phyloP scores from a whole-genome alignment of 805 yeast species.

The Wickerhamiella vanderwaltii region DNA sequence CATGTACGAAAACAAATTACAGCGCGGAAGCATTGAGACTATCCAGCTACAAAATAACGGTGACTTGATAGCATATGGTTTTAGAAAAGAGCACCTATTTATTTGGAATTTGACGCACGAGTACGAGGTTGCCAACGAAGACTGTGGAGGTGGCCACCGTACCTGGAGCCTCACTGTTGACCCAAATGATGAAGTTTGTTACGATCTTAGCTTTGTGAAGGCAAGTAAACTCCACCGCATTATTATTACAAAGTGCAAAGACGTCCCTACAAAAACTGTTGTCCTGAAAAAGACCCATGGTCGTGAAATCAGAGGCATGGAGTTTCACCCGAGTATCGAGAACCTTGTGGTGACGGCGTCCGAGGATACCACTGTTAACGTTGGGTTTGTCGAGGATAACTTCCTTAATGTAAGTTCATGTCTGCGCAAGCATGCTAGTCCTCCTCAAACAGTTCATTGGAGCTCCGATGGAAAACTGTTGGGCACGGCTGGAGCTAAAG shows the following conservation, averaged over 20 bases:
- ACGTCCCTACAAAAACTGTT: constrained; percentile 17
- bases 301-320: constrained; percentile 70
- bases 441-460: constrained; percentile 64
- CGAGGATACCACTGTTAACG: constrained; percentile 70
- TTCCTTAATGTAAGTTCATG: constrained; percentile 32
- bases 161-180: constrained; percentile 40
- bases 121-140: constrained; percentile 51
- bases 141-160: constrained; percentile 89
- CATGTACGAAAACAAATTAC: constrained; percentile 41
- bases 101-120: constrained; percentile 73
- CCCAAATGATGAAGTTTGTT: background rate
- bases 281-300: constrained; percentile 72
- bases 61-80: constrained; percentile 60
- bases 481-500: constrained; percentile 57
- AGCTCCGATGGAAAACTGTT: constrained; percentile 26
- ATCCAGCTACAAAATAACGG: constrained; percentile 30
- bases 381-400: constrained; percentile 40
- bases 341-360: constrained; percentile 59
- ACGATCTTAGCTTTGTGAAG: constrained; percentile 24
- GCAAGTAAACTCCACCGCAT: constrained; percentile 23
- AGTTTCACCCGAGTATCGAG: constrained; percentile 34
- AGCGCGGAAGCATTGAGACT: constrained; percentile 77
- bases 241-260: constrained; percentile 14
- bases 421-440: constrained; percentile 74
- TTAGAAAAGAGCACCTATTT: constrained; percentile 65